A percentile compares a stretch with the other conserved stretches of the same genome.
These are phyloP conservation scores for Botryotinia convoluta DNA, from an alignment of 2,329 filamentous ascomycete species.

Conservation along the genomic window DNA sequence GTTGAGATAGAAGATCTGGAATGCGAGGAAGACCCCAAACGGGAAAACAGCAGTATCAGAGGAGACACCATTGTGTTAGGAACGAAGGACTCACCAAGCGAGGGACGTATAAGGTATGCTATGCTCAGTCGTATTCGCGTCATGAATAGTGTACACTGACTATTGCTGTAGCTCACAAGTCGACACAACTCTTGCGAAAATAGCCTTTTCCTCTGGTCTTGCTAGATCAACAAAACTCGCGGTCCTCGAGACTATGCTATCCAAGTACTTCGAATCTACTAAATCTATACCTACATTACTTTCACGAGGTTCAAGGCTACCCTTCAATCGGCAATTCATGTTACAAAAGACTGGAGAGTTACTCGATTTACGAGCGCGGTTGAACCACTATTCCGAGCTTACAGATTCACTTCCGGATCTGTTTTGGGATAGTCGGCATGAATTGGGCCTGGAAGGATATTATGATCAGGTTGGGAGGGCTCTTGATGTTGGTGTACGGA, in stretches of 20 bases:
- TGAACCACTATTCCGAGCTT: conserved; percentile 95
- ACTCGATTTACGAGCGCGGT: conserved; percentile 80
- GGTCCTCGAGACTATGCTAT: conserved; percentile 80
- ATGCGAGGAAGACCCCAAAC: conserved; percentile 71
- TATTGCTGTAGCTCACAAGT: conserved; percentile 36
- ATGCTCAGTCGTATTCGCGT: background rate
- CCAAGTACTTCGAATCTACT: conserved; percentile 83
- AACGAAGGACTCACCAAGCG: conserved; percentile 58
- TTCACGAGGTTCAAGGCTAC: conserved; percentile 60
- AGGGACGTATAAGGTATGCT: conserved; percentile 37
- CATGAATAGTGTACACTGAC: conserved; percentile 14
- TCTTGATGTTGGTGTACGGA: conserved; percentile 86
- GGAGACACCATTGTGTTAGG: conserved; percentile 89
- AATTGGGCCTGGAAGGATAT: conserved; percentile 87
- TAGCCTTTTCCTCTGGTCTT: conserved; percentile 92
- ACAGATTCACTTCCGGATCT: conserved; percentile 93
- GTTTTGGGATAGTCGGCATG: conserved; percentile 91
- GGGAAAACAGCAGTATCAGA: conserved; percentile 73
- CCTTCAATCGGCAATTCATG: conserved; percentile 73
- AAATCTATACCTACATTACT: conserved; percentile 77
- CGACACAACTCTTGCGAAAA: conserved; percentile 77
- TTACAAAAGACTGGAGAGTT: conserved; percentile 92
- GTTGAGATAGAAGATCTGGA: conserved; percentile 89
- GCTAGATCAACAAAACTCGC: conserved; percentile 92
- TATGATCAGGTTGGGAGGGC: conserved; percentile 91